Conservation (phyloP, 176 grass and related monocot genomes). For the Aegilops sharonensis region DNA sequence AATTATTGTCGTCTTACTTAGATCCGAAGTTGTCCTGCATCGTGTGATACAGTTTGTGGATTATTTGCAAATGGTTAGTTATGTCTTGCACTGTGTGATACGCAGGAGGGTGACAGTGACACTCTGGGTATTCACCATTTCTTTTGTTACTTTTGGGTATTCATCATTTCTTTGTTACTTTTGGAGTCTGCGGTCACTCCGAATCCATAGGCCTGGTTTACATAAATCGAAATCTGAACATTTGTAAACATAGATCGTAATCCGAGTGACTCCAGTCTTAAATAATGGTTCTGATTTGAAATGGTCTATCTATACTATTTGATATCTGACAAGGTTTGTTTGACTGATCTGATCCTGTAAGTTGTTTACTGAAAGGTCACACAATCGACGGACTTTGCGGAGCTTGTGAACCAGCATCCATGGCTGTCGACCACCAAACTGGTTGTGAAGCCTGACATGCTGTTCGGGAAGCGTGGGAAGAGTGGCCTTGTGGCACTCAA, state of each 20-base stretch:
- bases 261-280: neutral
- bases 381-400: slow-evolving; percentile 61
- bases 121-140: neutral
- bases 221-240: neutral
- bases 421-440: slow-evolving; percentile 78
- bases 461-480: slow-evolving; percentile 97
- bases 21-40: slow-evolving; percentile 4
- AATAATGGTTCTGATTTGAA: neutral
- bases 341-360: neutral
- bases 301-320: neutral
- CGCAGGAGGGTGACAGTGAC: neutral
- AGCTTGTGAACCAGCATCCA: slow-evolving; percentile 67
- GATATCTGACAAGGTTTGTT: neutral
- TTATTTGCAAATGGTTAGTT: neutral
- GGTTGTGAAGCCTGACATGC: slow-evolving; percentile 92
- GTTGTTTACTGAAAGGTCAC: slow-evolving; percentile 48
- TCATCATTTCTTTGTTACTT: neutral
- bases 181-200: neutral
- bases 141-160: neutral
- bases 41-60: neutral
- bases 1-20: neutral
- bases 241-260: neutral
- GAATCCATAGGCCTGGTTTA: neutral
- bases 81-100: neutral
- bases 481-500: slow-evolving; percentile 89